A percentile compares a stretch with the other conserved stretches of the same genome.
These are phyloP conservation scores for Saussurea involucrata DNA, from an alignment of 129 eudicot genomes.

Conservation along the genomic window DNA sequence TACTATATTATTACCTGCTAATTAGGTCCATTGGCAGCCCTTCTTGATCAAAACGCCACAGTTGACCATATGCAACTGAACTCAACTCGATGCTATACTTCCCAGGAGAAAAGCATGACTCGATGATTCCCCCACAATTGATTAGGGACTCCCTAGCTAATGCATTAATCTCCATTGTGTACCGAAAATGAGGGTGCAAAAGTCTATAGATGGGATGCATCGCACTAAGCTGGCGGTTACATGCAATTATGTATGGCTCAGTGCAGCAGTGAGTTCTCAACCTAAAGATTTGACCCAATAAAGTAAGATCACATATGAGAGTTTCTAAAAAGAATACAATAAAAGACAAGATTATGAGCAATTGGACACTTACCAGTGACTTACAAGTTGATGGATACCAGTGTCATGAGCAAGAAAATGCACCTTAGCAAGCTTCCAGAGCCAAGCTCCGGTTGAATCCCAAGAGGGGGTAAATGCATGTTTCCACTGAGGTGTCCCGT, in stretches of 20 bases:
- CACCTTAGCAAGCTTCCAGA: slow-evolving; percentile 61
- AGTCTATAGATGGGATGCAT: slow-evolving; percentile 40
- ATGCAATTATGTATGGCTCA: slow-evolving; percentile 43
- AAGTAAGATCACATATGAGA: slow-evolving; percentile 6
- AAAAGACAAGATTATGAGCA: neutral
- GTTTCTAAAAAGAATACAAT: neutral
- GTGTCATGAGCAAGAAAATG: slow-evolving; percentile 74
- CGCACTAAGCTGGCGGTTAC: slow-evolving; percentile 36
- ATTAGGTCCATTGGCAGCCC: slow-evolving; percentile 39
- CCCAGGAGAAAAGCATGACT: slow-evolving; percentile 26
- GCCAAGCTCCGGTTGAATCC: slow-evolving; percentile 54
- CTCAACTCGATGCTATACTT: slow-evolving; percentile 33
- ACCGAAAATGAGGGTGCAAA: slow-evolving; percentile 33
- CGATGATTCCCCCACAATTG: slow-evolving; percentile 31
- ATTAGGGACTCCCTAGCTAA: slow-evolving; percentile 28
- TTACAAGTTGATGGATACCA: slow-evolving; percentile 50
- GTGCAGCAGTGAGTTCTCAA: slow-evolving; percentile 38
- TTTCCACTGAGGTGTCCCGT: slow-evolving; percentile 71
- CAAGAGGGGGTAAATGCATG: slow-evolving; percentile 33
- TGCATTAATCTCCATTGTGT: slow-evolving; percentile 36
- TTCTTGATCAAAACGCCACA: slow-evolving; percentile 40
- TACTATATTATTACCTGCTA: slow-evolving; percentile 26
- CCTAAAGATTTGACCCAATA: slow-evolving; percentile 21
- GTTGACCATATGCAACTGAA: slow-evolving; percentile 26
- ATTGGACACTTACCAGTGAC: slow-evolving; percentile 52